Conservation (phyloP, 1,284 basidiomycete genomes). For the Pholiota adiposa region DNA sequence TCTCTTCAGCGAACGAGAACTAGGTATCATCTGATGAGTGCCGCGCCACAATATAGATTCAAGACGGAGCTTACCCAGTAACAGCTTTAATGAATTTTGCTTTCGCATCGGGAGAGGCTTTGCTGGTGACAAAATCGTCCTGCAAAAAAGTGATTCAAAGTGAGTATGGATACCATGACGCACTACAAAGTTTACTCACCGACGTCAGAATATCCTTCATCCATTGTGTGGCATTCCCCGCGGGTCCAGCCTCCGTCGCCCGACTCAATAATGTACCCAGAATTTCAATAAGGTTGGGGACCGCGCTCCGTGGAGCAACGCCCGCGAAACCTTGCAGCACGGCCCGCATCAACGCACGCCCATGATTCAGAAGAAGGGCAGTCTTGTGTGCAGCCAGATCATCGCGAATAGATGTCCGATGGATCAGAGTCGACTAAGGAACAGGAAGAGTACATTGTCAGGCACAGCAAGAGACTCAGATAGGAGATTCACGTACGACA, state of each 20-base stretch:
- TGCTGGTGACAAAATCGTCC: constrained; percentile 68
- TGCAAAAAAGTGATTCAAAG: constrained; percentile 28
- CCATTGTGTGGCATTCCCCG: constrained; percentile 59
- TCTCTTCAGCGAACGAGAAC: constrained; percentile 65
- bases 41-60: not conserved
- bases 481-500: constrained; percentile 54
- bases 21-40: constrained; percentile 28
- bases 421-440: constrained; percentile 61
- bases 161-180: not conserved
- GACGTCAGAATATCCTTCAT: constrained; percentile 71
- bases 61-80: constrained; percentile 55
- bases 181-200: constrained; percentile 61
- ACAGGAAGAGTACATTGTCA: not conserved
- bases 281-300: constrained; percentile 82
- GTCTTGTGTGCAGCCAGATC: constrained; percentile 53
- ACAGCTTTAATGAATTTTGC: constrained; percentile 78
- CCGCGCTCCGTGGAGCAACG: constrained; percentile 81
- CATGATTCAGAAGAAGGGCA: constrained; percentile 62
- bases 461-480: not conserved
- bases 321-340: constrained; percentile 80
- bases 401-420: constrained; percentile 59
- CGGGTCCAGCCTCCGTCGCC: constrained; percentile 45
- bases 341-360: constrained; percentile 71
- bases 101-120: constrained; percentile 71
- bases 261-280: constrained; percentile 68